Percentiles rank a stretch among this genome's conserved stretches.
These are phyloP conservation scores for Rhodotorula sp. DNA, from an alignment of 1,284 basidiomycete species.

Conservation along the genomic window DNA sequence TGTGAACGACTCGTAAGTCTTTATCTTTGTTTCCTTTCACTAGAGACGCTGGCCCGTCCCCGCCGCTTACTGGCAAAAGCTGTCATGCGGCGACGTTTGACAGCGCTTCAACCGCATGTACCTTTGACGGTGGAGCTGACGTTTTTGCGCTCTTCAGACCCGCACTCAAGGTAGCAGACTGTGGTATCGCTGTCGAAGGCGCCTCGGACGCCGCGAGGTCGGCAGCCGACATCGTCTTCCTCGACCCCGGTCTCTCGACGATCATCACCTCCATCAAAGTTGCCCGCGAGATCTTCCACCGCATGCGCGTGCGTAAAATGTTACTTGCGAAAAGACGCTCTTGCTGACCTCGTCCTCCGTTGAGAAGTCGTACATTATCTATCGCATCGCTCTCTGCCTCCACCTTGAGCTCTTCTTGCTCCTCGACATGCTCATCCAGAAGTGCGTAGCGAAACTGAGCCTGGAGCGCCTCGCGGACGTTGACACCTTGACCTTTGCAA, in stretches of 20 bases:
- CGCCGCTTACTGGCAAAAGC: no score
- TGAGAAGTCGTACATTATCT: constrained; percentile 41
- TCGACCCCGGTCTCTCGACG: constrained; percentile 50
- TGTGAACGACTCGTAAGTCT: no score
- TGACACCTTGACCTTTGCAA: not conserved
- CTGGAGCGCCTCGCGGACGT: no score
- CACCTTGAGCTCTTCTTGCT: constrained; percentile 60
- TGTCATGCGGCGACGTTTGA: no score
- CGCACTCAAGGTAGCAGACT: constrained; percentile 55
- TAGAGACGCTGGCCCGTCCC: no score
- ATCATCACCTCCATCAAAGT: constrained; percentile 61
- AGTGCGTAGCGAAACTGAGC: not conserved
- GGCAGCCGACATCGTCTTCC: constrained; percentile 58
- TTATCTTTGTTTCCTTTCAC: no score
- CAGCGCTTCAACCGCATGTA: no score
- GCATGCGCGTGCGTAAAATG: constrained; percentile 48
- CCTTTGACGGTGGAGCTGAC: constrained; percentile 36
- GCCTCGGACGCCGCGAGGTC: constrained; percentile 56
- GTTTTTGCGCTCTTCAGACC: constrained; percentile 50
- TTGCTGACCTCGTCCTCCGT: not conserved
- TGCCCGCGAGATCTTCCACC: constrained; percentile 61
- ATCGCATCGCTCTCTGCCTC: constrained; percentile 57
- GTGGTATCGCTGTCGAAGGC: constrained; percentile 57
- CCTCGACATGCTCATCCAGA: constrained; percentile 16
- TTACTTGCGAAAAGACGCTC: no score